Evolutionary conservation across 1,284 basidiomycete genomes (phyloP), one percentile per base, ranked within the genome.

Genomic region (Naganishia cerealis): DNA sequence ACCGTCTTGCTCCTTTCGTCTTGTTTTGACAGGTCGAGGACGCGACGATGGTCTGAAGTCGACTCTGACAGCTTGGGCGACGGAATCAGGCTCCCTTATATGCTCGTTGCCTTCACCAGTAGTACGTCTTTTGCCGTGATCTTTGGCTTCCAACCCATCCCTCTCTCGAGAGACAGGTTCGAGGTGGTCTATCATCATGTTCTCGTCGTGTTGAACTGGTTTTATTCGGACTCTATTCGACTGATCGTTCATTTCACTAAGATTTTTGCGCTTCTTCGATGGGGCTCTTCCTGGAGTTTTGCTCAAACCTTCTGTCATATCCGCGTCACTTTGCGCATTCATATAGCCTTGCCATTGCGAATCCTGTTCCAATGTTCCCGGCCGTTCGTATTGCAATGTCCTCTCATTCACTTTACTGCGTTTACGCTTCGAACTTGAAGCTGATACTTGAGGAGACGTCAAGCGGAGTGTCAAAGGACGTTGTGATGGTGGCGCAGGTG

Each of bases 1-100:
- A 40, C n/a, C 53, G 33, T 65, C 50, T n/a, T 42, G 38, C 38
- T 54, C 61, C 21, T 53, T 53, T 18, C n/a, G 39, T 33, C 21
- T 56, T 3, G 40, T 10, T 29, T 57, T 65, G 39, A 43, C 24
- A 9, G 40, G n/a, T 7, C 46, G 46, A 50, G 46, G 46, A 3
- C 46, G 2, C n/a, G 46, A 15, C 4, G 39, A 7, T 42, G 42
- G 33, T 56, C n/a, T 65, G 2, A 18, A 42, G 8, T 33, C 38
- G 21, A 24, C n/a, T 16, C 33, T 59, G 26, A 46, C 29, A 48
- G 26, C 42, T n/a, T 59, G 18, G 24, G 21, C 21, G 43, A 48
- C 57, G 57, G 13, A 29, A 13, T 13, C 10, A 15, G 8, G 26
- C 15, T 48, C 40, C 33, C 10, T n/a, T 8, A 16, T 46, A 26